A percentile compares a stretch with the other conserved stretches of the same genome.
These are phyloP conservation scores for Sugiyamaella japonica DNA, from an alignment of 1,139 yeast species.

Conservation along the genomic window DNA sequence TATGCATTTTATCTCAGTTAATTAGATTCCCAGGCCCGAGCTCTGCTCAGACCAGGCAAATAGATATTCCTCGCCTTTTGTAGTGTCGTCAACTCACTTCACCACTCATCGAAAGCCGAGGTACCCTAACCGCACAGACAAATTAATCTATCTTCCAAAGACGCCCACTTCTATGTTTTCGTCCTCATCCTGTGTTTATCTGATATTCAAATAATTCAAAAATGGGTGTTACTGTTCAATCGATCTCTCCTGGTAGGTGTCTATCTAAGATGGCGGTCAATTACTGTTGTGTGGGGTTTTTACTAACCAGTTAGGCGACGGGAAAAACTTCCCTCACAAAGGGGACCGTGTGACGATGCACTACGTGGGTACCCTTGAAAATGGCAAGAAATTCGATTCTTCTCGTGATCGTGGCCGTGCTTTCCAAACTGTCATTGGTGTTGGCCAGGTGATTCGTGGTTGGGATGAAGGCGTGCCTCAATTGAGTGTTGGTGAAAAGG, in stretches of 20 bases:
- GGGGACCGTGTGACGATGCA: conserved; percentile 87
- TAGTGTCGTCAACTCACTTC: no score
- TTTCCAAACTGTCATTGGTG: conserved; percentile 90
- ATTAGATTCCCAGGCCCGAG: no score
- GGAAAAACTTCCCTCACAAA: conserved; percentile 74
- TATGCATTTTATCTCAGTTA: conserved; percentile 1
- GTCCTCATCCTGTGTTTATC: neutral
- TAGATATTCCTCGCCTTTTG: no score
- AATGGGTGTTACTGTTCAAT: conserved; percentile 45
- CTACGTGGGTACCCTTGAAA: conserved; percentile 91
- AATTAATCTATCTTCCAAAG: neutral
- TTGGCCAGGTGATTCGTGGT: conserved; percentile 93
- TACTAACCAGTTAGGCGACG: conserved; percentile 56
- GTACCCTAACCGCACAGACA: neutral
- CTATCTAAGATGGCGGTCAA: no score
- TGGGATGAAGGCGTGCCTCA: conserved; percentile 96
- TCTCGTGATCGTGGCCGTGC: conserved; percentile 93
- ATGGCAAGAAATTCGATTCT: conserved; percentile 93
- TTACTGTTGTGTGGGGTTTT: neutral
- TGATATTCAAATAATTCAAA: neutral
- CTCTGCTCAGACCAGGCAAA: conserved; percentile 1
- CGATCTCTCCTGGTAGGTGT: conserved; percentile 42
- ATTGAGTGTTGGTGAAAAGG: conserved; percentile 88
- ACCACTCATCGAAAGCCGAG: neutral
- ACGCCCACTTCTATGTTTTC: neutral